Evolutionary conservation across 441 rosid species (phyloP), one percentile per base, ranked within the genome.

Genomic region (Gossypium schwendimanii): DNA sequence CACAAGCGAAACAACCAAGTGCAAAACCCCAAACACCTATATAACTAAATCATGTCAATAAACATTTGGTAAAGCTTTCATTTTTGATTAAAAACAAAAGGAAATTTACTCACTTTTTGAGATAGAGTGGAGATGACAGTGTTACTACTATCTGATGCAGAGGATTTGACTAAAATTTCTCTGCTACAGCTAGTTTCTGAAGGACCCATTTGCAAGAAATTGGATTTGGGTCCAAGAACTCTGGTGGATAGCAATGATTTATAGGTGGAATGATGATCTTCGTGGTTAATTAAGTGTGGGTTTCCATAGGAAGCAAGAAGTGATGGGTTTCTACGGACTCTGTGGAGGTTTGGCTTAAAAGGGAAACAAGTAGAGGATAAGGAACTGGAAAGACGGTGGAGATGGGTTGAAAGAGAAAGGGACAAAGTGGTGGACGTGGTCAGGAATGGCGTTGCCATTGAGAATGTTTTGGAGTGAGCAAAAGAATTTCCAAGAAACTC

Each of bases 1-100:
- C 71, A 93, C 96, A 23, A 94, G 92, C 9, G 97, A 91, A 53
- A 88, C 87, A 69, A 85, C 75, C 82, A 94, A 85, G 77, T 92
- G 98, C 77, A 78, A 39, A 59, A 84, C 23, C 77, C 86, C 94
- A 74, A 89, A 44, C 74, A 86, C 93, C 97, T 94, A 14, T 59
- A 61, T 3, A 6, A 62, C 59, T 20, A 45, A 39, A 33, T 31
- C 33, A 55, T 4, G 49, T 70, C 53, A 18, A 55, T 11, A 41
- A 7, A 6, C 18, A 44, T 57, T 26, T 45, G 20, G 8, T 49
- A 10, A 67, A 68, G 74, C 39, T 45, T 39, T 53, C 8, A 0
- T 69, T 52, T 68, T 68, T 17, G 12, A 8, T 26, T 15, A 2
- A 26, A 68, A 31, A 5, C 8, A 52, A 33, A 5, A 17, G 10